Percentiles rank a stretch among this genome's conserved stretches.
Conservation (phyloP, 1,139 yeast species). For the Suhomyces terraborum region DNA sequence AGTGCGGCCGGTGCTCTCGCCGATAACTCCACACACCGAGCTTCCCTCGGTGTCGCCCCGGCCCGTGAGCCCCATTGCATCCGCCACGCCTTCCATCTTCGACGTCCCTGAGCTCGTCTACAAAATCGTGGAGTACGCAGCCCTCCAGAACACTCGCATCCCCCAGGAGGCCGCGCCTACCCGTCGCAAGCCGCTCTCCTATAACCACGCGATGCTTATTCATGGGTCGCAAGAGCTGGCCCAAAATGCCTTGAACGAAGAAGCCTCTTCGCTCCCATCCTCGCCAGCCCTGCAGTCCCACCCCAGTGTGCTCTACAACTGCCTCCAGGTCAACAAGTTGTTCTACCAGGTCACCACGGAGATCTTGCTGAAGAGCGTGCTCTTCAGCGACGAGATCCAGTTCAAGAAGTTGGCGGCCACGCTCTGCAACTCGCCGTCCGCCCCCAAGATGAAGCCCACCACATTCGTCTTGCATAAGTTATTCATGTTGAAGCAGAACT, state of each 20-base stretch:
- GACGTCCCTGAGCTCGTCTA: constrained; percentile 75
- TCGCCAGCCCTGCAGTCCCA: too few relatives aligned
- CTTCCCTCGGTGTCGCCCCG: constrained; percentile 2
- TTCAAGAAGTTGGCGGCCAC: constrained; percentile 46
- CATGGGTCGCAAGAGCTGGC: constrained; percentile 58
- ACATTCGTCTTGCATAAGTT: constrained; percentile 41
- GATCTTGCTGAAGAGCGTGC: constrained; percentile 55
- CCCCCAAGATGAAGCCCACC: constrained; percentile 26
- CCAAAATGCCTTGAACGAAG: constrained; percentile 47
- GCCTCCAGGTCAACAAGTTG: constrained; percentile 65
- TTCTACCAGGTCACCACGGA: constrained; percentile 63
- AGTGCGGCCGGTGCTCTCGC: not conserved
- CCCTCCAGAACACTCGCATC: constrained; percentile 45
- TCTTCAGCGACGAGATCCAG: constrained; percentile 52
- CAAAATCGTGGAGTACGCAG: constrained; percentile 61
- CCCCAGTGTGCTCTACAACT: constrained; percentile 46
- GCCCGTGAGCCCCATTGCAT: not conserved
- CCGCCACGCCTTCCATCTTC: constrained; percentile 51
- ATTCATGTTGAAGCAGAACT: constrained; percentile 32
- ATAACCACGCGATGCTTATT: constrained; percentile 52
- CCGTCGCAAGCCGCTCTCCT: constrained; percentile 68
- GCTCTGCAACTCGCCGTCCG: constrained; percentile 7
- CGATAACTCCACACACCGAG: not conserved
- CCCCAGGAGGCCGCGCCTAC: constrained; percentile 63
- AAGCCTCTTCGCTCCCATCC: not conserved